phyloP scores from a whole-genome alignment of 371 early-diverging fungal species.

The Lichtheimia ornata region DNA sequence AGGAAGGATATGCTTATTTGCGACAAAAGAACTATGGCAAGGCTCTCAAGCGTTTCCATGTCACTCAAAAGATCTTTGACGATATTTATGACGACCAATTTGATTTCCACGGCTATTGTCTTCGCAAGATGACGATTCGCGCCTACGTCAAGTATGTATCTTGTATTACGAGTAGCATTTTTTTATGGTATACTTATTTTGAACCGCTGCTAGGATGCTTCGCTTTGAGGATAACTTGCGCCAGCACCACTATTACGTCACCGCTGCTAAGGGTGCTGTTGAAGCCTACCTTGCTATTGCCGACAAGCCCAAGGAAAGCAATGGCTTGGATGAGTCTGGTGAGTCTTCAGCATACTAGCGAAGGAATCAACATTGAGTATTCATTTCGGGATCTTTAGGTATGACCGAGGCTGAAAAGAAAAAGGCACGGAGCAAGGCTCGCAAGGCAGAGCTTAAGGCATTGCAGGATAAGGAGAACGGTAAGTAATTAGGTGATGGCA shows the following conservation, averaged over 20 bases:
- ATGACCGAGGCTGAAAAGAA: slow-evolving; percentile 68
- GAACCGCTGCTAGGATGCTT: slow-evolving; percentile 50
- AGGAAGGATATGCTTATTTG: slow-evolving; percentile 70
- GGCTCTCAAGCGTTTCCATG: slow-evolving; percentile 87
- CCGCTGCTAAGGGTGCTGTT: slow-evolving; percentile 79
- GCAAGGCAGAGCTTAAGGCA: slow-evolving; percentile 53
- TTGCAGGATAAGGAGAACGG: slow-evolving; percentile 14
- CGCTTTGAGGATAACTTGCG: slow-evolving; percentile 78
- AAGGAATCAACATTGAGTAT: too few species aligned
- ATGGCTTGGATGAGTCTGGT: slow-evolving; percentile 46
- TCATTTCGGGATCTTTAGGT: neutral
- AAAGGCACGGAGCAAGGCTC: slow-evolving; percentile 60
- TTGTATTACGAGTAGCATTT: neutral
- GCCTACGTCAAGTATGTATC: slow-evolving; percentile 69
- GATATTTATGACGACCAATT: slow-evolving; percentile 94
- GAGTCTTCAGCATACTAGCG: neutral
- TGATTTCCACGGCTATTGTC: slow-evolving; percentile 94
- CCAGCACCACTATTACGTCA: slow-evolving; percentile 70
- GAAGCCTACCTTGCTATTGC: slow-evolving; percentile 64
- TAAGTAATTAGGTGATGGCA: too few species aligned
- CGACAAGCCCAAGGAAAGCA: slow-evolving; percentile 57
- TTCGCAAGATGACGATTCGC: slow-evolving; percentile 88
- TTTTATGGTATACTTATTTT: neutral
- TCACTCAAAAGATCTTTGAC: slow-evolving; percentile 77
- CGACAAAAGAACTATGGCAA: slow-evolving; percentile 72